Evolutionary conservation across 2,329 filamentous ascomycete species (phyloP), one percentile per base, ranked within the genome.

Genomic region (Bipolaris oryzae): DNA sequence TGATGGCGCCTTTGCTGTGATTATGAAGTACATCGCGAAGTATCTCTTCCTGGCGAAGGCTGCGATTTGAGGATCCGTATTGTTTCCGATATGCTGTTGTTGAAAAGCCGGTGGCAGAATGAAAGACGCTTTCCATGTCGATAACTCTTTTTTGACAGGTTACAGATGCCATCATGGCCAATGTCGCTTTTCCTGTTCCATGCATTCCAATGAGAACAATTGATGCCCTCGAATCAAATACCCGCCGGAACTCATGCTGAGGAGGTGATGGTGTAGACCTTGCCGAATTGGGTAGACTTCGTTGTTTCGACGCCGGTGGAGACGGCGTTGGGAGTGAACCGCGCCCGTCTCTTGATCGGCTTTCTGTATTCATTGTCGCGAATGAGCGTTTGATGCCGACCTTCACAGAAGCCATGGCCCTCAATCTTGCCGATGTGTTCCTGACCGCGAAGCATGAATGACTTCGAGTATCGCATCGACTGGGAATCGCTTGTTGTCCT

Each of bases 161-260:
- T 2, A 86, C 86, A 0, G 89, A 89, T 7, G 89, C 87, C 61
- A 93, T 91, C 49, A 92, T 84, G 7, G 87, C 89, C 6, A 93
- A 78, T 1, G 88, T 91, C 2, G 88, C 88, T 73, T 92, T 92
- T 10, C 90, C 90, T 4, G 87, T 85, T 10, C 89, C 89, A n/a
- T 88, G 85, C 50, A 91, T 86, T 1, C 90, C 89, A 16, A 90
- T 83, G 15, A 92, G 80, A 10, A 92, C 84, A 52, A 93, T 85
- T 1, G 89, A 91, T 2, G 88, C 86, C 77, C 89, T 83, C 3
- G 81, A 74, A 6, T 80, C 76, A 66, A 89, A 89, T 15, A 73
- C 70, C 38, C 66, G 77, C 52, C 66, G 61, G 5, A 70, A 69
- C 37, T 74, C 67, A 37, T 42, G 44, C 28, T 61, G 62, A 28